phyloP scores from a whole-genome alignment of 2,329 filamentous ascomycete genomes.

The Dothistroma pini region DNA sequence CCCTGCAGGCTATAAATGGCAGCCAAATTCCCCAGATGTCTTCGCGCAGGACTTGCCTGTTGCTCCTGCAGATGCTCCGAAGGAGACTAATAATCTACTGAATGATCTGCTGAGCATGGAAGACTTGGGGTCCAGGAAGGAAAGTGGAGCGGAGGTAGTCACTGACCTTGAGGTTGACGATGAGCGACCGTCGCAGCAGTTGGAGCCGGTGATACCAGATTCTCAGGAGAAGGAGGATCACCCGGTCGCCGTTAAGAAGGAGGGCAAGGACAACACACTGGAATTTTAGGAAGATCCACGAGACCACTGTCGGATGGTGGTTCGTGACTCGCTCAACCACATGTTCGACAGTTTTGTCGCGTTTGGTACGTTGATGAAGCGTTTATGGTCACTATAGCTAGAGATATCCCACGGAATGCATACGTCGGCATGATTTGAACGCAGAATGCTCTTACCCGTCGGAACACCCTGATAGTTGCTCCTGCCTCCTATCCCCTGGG shows the following conservation, averaged over 20 bases:
- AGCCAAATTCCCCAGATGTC: not conserved
- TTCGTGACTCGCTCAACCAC: not conserved
- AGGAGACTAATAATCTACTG: not conserved
- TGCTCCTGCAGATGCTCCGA: not conserved
- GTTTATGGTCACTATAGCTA: not conserved
- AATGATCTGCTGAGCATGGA: not conserved
- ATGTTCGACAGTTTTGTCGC: not conserved
- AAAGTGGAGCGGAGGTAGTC: not conserved
- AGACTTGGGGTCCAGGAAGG: not conserved
- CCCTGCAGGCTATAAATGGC: not conserved
- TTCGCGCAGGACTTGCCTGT: not conserved
- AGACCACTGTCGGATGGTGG: not conserved
- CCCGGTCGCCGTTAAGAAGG: not conserved
- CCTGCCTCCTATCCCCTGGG: constrained; percentile 11
- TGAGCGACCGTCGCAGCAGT: not conserved
- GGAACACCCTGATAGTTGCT: not conserved
- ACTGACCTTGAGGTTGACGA: not conserved
- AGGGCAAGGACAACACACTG: not conserved
- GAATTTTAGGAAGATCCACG: not conserved
- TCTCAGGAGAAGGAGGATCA: not conserved
- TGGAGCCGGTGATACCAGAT: not conserved
- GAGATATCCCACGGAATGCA: not conserved
- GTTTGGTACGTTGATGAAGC: not conserved
- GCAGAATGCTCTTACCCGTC: no score
- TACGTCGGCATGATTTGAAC: constrained; percentile 25